Conservation (phyloP, 2,329 filamentous ascomycete genomes). For the Ascocoryne sarcoides region DNA sequence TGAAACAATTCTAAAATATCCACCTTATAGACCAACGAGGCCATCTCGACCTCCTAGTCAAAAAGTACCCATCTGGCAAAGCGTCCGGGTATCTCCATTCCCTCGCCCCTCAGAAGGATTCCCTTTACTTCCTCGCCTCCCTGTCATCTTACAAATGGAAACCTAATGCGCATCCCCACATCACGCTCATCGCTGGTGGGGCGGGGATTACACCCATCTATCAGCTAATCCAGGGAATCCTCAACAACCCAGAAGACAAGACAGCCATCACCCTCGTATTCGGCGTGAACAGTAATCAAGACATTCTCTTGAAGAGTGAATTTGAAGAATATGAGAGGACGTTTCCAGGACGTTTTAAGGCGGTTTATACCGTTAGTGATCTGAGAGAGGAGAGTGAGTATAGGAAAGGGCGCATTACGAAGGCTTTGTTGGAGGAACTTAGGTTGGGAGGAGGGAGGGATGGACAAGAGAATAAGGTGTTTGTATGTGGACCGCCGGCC, state of each 20-base stretch:
- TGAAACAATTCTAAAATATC: background rate
- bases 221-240: constrained; percentile 52
- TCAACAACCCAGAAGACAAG: constrained; percentile 50
- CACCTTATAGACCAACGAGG: constrained; percentile 42
- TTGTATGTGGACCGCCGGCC: constrained; percentile 59
- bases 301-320: constrained; percentile 50
- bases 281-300: constrained; percentile 55
- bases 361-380: constrained; percentile 48
- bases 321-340: constrained; percentile 41
- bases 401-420: constrained; percentile 49
- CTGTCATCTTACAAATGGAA: constrained; percentile 48
- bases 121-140: constrained; percentile 46
- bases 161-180: constrained; percentile 35
- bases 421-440: constrained; percentile 44
- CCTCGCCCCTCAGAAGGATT: constrained; percentile 52
- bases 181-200: constrained; percentile 62
- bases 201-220: constrained; percentile 64
- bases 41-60: constrained; percentile 55
- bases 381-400: constrained; percentile 34
- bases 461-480: constrained; percentile 53
- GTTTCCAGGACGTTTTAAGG: constrained; percentile 47
- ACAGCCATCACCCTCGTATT: constrained; percentile 58
- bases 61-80: constrained; percentile 58
- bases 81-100: constrained; percentile 58
- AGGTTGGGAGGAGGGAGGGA: constrained; percentile 30